Evolutionary conservation across 306 rosid species (phyloP), one percentile per base, ranked within the genome.

Genomic region (Myrica gale): DNA sequence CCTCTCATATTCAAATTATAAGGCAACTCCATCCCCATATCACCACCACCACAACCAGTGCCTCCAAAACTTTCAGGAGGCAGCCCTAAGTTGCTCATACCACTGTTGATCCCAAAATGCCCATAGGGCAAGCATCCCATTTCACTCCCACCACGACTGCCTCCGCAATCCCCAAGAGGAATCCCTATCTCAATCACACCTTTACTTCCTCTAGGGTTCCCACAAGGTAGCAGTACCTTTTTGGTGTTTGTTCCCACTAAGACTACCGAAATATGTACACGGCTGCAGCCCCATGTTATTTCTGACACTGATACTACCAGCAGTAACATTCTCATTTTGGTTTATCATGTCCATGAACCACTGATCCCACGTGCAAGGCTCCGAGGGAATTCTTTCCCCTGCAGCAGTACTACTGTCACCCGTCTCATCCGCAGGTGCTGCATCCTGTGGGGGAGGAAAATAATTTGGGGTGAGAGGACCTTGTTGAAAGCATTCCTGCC

Each of bases 311-410:
- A 74, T 54, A 9, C 70, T 74, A 9, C 71, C 37, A 3, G 48
- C 57, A 3, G 69, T 50, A 7, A 9, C 52, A 8, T 23, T 60
- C 0, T 79, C 62, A 19, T 39, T 45, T 1, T 54, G 12, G 20
- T 58, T 55, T 74, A 73, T 67, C 74, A 73, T 75, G 23, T 79
- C 82, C 4, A 67, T 37, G 17, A 79, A 73, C 78, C 82, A 79
- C 12, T 56, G 82, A 52, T 78, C 82, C 72, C 73, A 20, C 55
- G 15, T 65, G 70, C 6, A 65, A 41, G 12, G 3, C 48, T 65
- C 50, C 3, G 70, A 16, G 48, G 70, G 70, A 65, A 42, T 3
- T n/a, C 19, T 41, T 16, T 23, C 69, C 26, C 7, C 20, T 6
- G 19, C 46, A 0, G 69, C 48, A 19, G 2, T 23, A 1, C 37